Conservation (phyloP, 2,329 filamentous ascomycete species). For the Corynespora cassiicola region DNA sequence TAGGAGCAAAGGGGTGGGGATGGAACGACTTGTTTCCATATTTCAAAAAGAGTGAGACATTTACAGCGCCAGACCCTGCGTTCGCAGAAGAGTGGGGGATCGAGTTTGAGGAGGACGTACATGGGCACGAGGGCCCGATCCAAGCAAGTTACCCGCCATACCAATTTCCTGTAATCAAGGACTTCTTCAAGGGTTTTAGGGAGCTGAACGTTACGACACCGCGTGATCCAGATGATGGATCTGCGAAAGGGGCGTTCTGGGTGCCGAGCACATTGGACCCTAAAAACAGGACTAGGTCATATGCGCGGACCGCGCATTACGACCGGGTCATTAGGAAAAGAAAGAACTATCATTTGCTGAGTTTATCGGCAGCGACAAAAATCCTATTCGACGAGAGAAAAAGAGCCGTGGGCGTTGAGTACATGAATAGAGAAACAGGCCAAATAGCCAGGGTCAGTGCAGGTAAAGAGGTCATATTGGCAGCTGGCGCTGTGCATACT, state of each 20-base stretch:
- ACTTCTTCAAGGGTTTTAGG: too few relatives aligned
- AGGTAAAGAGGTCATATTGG: constrained; percentile 62
- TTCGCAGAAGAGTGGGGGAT: too few relatives aligned
- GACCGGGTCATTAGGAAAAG: constrained; percentile 23
- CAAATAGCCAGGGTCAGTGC: too few relatives aligned
- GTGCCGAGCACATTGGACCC: constrained; percentile 30
- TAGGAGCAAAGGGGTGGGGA: constrained; percentile 65
- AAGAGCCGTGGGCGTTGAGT: too few relatives aligned
- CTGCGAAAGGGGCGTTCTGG: constrained; percentile 38
- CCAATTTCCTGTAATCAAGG: constrained; percentile 2
- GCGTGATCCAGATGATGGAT: too few relatives aligned
- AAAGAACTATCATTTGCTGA: constrained; percentile 12
- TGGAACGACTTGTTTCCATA: constrained; percentile 54
- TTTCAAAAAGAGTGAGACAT: too few relatives aligned
- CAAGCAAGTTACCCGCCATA: constrained; percentile 1
- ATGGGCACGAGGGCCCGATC: constrained; percentile 1
- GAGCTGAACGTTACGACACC: too few relatives aligned
- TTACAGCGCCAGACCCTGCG: too few relatives aligned
- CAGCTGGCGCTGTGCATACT: constrained; percentile 64
- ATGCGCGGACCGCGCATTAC: constrained; percentile 38
- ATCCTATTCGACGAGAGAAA: too few relatives aligned
- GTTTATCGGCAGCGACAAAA: too few relatives aligned
- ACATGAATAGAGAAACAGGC: too few relatives aligned
- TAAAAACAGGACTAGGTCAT: constrained; percentile 38
- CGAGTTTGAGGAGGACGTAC: constrained; percentile 19